These are phyloP conservation scores for Botryotinia convoluta DNA, from an alignment of 2,329 filamentous ascomycete genomes.

Conservation along the genomic window DNA sequence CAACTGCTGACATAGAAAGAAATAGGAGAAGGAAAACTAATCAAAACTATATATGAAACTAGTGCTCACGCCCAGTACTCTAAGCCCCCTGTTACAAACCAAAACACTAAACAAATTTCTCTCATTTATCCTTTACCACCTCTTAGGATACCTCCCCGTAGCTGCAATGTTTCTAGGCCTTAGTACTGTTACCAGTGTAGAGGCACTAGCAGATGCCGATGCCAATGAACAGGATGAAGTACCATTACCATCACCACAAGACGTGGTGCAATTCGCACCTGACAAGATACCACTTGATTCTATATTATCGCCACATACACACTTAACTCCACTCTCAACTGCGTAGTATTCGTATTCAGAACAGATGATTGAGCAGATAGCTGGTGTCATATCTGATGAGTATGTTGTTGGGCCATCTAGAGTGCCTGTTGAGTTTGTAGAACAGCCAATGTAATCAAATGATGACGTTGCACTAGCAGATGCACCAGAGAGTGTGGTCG, in stretches of 20 bases:
- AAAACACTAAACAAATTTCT: not conserved
- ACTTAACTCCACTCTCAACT: constrained; percentile 14
- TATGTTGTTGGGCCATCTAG: constrained; percentile 6
- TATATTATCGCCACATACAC: constrained; percentile 11
- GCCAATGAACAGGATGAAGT: constrained; percentile 2
- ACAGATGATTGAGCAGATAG: constrained; percentile 13
- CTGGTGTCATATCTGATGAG: constrained; percentile 6
- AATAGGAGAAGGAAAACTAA: not conserved
- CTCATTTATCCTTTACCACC: not conserved
- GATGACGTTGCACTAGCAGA: not conserved
- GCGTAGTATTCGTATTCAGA: constrained; percentile 12
- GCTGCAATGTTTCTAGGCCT: not conserved
- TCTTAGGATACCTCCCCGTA: not conserved
- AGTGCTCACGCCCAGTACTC: not conserved
- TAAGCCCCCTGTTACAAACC: not conserved
- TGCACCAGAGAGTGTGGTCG: not conserved
- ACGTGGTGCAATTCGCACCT: constrained; percentile 4
- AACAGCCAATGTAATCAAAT: constrained; percentile 17
- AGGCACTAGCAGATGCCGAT: not conserved
- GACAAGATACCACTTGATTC: not conserved
- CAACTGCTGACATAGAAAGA: not conserved
- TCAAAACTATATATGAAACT: constrained; percentile 8
- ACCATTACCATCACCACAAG: constrained; percentile 16
- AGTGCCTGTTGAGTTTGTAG: constrained; percentile 9
- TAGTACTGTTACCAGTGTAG: constrained; percentile 7